Base-by-base conservation (phyloP, 2,329 filamentous ascomycete species). In the Ustulina deusta region DNA sequence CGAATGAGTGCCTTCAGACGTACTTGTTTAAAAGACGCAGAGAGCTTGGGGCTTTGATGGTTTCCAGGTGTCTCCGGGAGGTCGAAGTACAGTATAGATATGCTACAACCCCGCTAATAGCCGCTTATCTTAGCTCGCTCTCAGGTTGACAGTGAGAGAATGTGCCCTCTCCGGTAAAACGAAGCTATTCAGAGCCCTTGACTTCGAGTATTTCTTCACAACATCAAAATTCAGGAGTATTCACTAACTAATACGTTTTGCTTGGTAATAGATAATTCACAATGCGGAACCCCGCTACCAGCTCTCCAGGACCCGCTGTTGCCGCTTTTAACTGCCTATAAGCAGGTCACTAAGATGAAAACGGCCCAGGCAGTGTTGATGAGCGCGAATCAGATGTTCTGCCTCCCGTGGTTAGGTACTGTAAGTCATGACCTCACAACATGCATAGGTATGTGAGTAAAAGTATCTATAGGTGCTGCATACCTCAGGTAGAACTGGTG, bases 81-180 rank as follows among this genome's bases (percentile, higher is more conserved):
- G n/a, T 49, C 15, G 46, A 29, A 25, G 20, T 60, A 38, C 20
- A 20, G 27, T 52, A 17, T 20, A 32, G 13, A 17, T 22, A 56
- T 22, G 40, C 22, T 44, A 63, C n/a, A n/a, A n/a, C n/a, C 54
- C 54, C 36, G 55, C n/a, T 61, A 34, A 20, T 57, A 36, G 54
- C 64, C 58, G 58, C 64, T 66, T 46, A 59, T 52, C 44, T 55
- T 11, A 38, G 52, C 29, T 34, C 20, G 27, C 36, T 54, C 44
- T 48, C 32, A 1, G 29, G 36, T 32, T 48, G 46, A 55, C 59
- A 15, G 51, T 1, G 57, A 2, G n/a, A 13, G 38, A 40, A 5
- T 29, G 46, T 48, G 25, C 32, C 11, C 15, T 59, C 38, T 32
- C 15, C 6, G 44, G 25, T 27, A 29, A 56, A 36, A 34, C 3